Conservation (phyloP, 2,329 filamentous ascomycete species). For the Xylaria sp. region DNA sequence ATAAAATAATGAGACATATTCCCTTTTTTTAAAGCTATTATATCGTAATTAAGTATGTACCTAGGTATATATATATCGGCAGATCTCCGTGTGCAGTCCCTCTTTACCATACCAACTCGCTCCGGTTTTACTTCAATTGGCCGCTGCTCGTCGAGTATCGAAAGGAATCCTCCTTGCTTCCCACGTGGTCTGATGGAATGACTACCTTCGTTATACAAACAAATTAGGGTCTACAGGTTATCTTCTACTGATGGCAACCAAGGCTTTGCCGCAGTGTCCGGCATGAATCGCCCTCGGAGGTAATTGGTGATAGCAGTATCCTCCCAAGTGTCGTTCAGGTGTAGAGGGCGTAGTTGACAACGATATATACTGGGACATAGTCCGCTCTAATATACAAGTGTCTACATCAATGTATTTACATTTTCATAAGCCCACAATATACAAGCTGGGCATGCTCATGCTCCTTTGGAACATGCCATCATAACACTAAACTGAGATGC, state of each 20-base stretch:
- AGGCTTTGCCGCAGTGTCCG: background rate
- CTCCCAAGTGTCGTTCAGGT: background rate
- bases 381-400: background rate
- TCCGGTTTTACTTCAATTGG: too few species aligned
- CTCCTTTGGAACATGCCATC: background rate
- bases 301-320: background rate
- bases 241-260: background rate
- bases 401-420: background rate
- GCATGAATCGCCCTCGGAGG: background rate
- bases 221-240: too few species aligned
- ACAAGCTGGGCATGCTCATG: background rate
- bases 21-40: too few species aligned
- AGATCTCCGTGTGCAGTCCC: too few species aligned
- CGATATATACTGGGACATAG: background rate
- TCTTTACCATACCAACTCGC: too few species aligned
- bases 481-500: background rate
- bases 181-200: background rate
- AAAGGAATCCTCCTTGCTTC: too few species aligned
- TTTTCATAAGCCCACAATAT: slow-evolving; percentile 9
- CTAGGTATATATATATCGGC: too few species aligned
- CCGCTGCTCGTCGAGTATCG: too few species aligned
- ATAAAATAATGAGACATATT: too few species aligned
- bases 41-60: too few species aligned
- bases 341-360: background rate
- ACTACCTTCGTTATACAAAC: too few species aligned